Evolutionary conservation across 768 basidiomycete genomes (phyloP), one percentile per base, ranked within the genome.

Genomic region (Rhizopogon sp.): DNA sequence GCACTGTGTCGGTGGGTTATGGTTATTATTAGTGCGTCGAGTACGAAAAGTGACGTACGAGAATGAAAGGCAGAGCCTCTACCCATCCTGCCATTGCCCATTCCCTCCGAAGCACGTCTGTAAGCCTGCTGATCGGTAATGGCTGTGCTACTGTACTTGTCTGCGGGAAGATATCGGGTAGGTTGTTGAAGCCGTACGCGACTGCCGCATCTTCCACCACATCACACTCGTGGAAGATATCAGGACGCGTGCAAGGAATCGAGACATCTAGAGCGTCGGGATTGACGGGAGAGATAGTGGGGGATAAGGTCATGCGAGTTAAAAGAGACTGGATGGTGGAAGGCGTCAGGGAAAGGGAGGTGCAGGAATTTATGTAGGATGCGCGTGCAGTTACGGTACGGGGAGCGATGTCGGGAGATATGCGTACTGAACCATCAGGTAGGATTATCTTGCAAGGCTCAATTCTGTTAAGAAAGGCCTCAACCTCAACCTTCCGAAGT

Each of bases 121-220:
- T 87, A 6, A 99, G 76, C 68, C 86, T 93, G 74, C 90, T 95
- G 61, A 97, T 85, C 1, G 87, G 84, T 55, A 94, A 76, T 9
- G 93, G 93, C 66, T 96, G 93, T 20, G 92, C 96, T 39, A 98
- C 91, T 6, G 97, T 98, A 68, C 88, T 95, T 16, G 95, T 97
- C 6, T 84, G 74, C 1, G 97, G 97, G 82, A 99, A 94, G 13
- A 83, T 85, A 62, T 90, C 82, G 2, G 93, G 91, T 28, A 99
- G 79, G 63, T 96, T 97, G 76, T 99, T 98, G 79, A 93, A 98
- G 2, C 97, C 97, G 66, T 95, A 97, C 1, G 94, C 97, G 60
- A 99, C 91, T 9, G 97, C 97, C 2, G 88, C 93, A 60, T 99
- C 97, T 68, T 99, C 97, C 87, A 99, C 90, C 67, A 98, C 82